A percentile compares a stretch with the other conserved stretches of the same genome.
These are phyloP conservation scores for Cephalotrichum gorgonifer DNA, from an alignment of 2,329 filamentous ascomycete species.

Conservation along the genomic window DNA sequence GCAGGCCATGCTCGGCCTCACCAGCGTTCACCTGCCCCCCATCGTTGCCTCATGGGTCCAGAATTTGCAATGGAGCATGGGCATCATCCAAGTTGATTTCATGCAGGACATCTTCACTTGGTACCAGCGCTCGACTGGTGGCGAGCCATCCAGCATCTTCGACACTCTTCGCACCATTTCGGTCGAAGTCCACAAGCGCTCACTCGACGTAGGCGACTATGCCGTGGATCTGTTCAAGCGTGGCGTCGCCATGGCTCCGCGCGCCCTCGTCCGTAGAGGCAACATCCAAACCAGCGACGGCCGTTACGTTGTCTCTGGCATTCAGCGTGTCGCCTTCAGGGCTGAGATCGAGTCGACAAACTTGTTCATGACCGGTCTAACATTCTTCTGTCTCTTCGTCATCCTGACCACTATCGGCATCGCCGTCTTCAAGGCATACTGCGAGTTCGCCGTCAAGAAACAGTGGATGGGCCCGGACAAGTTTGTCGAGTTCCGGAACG, in stretches of 20 bases:
- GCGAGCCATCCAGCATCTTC: constrained; percentile 69
- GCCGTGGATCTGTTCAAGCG: constrained; percentile 42
- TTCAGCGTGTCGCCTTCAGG: constrained; percentile 80
- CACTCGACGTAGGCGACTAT: constrained; percentile 25
- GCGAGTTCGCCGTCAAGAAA: constrained; percentile 64
- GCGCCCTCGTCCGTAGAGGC: constrained; percentile 39
- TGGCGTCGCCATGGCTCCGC: constrained; percentile 39
- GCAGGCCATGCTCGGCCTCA: constrained; percentile 84
- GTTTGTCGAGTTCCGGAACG: constrained; percentile 88
- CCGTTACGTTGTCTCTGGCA: constrained; percentile 61
- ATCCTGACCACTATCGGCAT: constrained; percentile 64
- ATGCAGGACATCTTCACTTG: constrained; percentile 84
- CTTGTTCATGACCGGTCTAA: constrained; percentile 82
- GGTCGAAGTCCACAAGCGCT: constrained; percentile 68
- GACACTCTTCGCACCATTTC: constrained; percentile 65
- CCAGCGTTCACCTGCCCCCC: constrained; percentile 69
- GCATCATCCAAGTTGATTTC: constrained; percentile 80
- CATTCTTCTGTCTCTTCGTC: constrained; percentile 82
- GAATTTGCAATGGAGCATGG: constrained; percentile 98
- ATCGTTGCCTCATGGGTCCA: constrained; percentile 91
- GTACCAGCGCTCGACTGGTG: constrained; percentile 91
- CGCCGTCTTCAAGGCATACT: constrained; percentile 67
- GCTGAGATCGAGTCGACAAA: constrained; percentile 82
- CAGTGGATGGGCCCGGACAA: constrained; percentile 75
- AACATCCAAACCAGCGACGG: constrained; percentile 44